Conservation (phyloP, 768 basidiomycete genomes). For the Artomyces pyxidatus region DNA sequence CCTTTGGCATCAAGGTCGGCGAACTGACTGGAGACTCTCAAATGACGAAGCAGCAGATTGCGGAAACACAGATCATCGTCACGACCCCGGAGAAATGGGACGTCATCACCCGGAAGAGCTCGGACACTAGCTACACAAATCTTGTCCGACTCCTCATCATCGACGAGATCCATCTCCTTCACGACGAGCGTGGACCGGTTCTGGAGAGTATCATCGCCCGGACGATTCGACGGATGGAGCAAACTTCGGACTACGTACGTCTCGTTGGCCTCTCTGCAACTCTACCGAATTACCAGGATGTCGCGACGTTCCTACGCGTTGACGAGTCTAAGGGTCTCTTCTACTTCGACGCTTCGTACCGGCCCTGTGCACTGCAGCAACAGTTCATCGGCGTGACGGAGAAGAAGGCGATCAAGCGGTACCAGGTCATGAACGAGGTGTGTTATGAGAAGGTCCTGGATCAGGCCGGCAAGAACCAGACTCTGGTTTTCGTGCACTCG, state of each 20-base stretch:
- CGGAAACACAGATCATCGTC: slow-evolving; percentile 96
- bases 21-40: slow-evolving; percentile 97
- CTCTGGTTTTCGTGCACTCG: slow-evolving; percentile 95
- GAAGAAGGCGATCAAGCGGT: slow-evolving; percentile 98
- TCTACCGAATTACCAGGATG: slow-evolving; percentile 96
- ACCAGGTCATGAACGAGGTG: slow-evolving; percentile 97
- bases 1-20: slow-evolving; percentile 76
- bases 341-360: slow-evolving; percentile 92
- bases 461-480: slow-evolving; percentile 84
- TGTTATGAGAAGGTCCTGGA: slow-evolving; percentile 99
- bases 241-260: slow-evolving; percentile 87
- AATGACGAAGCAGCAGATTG: slow-evolving; percentile 96
- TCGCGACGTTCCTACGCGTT: slow-evolving; percentile 94
- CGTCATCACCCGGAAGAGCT: slow-evolving; percentile 96
- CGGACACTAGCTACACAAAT: slow-evolving; percentile 95
- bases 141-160: slow-evolving; percentile 94
- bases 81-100: slow-evolving; percentile 99
- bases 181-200: slow-evolving; percentile 97
- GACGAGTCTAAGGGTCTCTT: slow-evolving; percentile 89
- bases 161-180: slow-evolving; percentile 95
- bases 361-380: slow-evolving; percentile 92
- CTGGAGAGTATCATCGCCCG: slow-evolving; percentile 86
- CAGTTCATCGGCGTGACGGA: slow-evolving; percentile 97
- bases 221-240: slow-evolving; percentile 90
- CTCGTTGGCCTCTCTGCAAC: slow-evolving; percentile 95